Evolutionary conservation across 1,284 basidiomycete genomes (phyloP), one percentile per base, ranked within the genome.

Genomic region (Ustilago vetiveriae): DNA sequence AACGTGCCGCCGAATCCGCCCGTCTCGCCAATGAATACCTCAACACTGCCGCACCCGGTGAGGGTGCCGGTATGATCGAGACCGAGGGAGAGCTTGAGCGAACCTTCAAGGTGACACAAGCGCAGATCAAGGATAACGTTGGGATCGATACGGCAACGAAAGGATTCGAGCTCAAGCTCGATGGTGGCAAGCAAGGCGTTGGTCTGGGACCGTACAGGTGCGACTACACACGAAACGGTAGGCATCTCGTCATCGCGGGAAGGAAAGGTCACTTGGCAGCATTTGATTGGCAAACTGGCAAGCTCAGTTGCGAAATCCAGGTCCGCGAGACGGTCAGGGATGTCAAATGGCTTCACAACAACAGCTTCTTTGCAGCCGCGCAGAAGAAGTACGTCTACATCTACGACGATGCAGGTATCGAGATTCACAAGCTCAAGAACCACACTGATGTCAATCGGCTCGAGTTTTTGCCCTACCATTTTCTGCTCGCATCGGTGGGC

Each of bases 341-440:
- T 82, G 90, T 98, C 82, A 92, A 90, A 23, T 98, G 94, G 82
- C 84, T 99, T 10, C 94, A 98, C 80, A 92, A 94, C 76, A 90
- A 95, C 53, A 89, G 90, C 0, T 92, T 90, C 84, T 94, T 91
- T 79, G 96, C 95, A 3, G 94, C 96, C 13, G 95, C 95, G 0
- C 95, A 98, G 83, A 92, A 93, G 83, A 92, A 94, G 85, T 93
- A 96, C 80, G 91, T 91, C 17, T 98, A 92, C 84, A 94, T 98
- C 57, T 98, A 98, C 79, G 96, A 98, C 83, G 88, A 93, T 71
- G 59, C 58, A 26, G 95, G 96, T 16, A 90, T 96, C 22, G 96
- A 98, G 83, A 84, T 99, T 8, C 95, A 98, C 79, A 82, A 85
- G 87, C 58, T 80, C 76, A 83, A 85, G 77, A 82, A 85, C 4